Percentiles rank a stretch among this genome's conserved stretches.
Evolutionary conservation across 1,284 basidiomycete species (phyloP).

Genomic region (Pseudozyma sp.): DNA sequence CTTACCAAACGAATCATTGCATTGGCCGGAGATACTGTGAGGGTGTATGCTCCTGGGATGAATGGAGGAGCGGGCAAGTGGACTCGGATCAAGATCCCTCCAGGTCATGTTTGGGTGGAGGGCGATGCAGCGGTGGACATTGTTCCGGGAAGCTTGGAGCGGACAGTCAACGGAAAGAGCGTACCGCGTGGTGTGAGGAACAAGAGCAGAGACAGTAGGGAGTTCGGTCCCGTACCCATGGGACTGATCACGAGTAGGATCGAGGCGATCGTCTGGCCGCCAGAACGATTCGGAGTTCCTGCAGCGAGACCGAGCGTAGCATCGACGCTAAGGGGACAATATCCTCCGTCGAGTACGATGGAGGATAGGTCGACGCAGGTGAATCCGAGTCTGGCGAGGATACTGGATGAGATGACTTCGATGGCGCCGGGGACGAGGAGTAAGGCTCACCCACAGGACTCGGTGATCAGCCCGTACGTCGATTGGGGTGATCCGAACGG

Average conservation of each 20-base stretch:
- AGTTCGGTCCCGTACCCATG: slow-evolving; percentile 72
- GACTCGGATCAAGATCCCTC: slow-evolving; percentile 54
- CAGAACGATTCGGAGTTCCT: slow-evolving; percentile 49
- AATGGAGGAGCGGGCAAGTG: slow-evolving; percentile 24
- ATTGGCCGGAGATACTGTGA: slow-evolving; percentile 72
- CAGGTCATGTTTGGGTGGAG: slow-evolving; percentile 72
- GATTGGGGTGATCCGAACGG: slow-evolving; percentile 23
- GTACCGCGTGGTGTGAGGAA: not conserved
- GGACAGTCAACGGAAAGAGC: slow-evolving; percentile 18
- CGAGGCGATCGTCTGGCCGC: slow-evolving; percentile 71
- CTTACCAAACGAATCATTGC: slow-evolving; percentile 73
- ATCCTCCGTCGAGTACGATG: slow-evolving; percentile 15
- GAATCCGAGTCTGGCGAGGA: slow-evolving; percentile 39
- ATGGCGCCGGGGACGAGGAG: slow-evolving; percentile 12
- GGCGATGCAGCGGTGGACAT: slow-evolving; percentile 71
- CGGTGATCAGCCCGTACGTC: slow-evolving; percentile 44
- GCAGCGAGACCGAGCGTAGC: slow-evolving; percentile 24
- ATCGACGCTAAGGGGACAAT: slow-evolving; percentile 2
- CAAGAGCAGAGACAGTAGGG: slow-evolving; percentile 70
- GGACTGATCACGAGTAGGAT: slow-evolving; percentile 70
- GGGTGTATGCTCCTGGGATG: slow-evolving; percentile 57
- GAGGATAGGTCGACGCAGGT: slow-evolving; percentile 36
- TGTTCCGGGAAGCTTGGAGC: slow-evolving; percentile 22
- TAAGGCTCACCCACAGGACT: slow-evolving; percentile 44
- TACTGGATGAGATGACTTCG: slow-evolving; percentile 35